These are phyloP conservation scores for Dendrostoma leiphaemia DNA, from an alignment of 2,329 filamentous ascomycete genomes.

Conservation along the genomic window DNA sequence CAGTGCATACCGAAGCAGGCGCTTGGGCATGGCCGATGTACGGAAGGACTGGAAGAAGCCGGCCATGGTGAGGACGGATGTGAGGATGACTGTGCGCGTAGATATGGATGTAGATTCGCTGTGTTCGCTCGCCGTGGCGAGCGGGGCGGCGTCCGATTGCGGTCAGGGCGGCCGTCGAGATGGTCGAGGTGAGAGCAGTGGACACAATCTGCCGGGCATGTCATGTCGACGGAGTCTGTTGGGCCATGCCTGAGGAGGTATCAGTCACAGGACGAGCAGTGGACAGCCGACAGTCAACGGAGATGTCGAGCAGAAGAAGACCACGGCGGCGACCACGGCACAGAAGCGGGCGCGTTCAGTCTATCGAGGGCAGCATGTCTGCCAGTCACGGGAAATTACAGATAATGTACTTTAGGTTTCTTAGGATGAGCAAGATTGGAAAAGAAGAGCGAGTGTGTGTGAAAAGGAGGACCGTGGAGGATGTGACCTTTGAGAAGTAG, in stretches of 20 bases:
- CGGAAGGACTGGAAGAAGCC: conserved; percentile 66
- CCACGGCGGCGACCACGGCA: too few species aligned
- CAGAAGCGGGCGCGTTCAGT: too few species aligned
- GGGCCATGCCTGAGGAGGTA: neutral
- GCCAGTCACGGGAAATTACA: too few species aligned
- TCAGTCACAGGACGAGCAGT: neutral
- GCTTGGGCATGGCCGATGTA: conserved; percentile 79
- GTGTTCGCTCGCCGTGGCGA: neutral
- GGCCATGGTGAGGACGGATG: conserved; percentile 53
- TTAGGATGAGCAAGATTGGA: too few species aligned
- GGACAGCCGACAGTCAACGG: neutral
- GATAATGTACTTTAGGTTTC: too few species aligned
- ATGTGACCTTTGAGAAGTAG: too few species aligned
- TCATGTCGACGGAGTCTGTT: conserved; percentile 17
- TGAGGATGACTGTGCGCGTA: too few species aligned
- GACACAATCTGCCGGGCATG: conserved; percentile 10
- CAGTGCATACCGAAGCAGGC: conserved; percentile 81
- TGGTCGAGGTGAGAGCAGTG: conserved; percentile 8
- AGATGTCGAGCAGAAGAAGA: neutral
- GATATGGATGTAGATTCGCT: too few species aligned
- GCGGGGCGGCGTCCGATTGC: neutral
- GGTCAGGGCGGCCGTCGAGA: conserved; percentile 10
- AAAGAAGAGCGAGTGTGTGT: too few species aligned
- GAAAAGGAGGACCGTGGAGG: too few species aligned
- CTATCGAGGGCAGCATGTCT: too few species aligned